These are phyloP conservation scores for Sarcodon sp. DNA, from an alignment of 768 basidiomycete species.

Conservation along the genomic window DNA sequence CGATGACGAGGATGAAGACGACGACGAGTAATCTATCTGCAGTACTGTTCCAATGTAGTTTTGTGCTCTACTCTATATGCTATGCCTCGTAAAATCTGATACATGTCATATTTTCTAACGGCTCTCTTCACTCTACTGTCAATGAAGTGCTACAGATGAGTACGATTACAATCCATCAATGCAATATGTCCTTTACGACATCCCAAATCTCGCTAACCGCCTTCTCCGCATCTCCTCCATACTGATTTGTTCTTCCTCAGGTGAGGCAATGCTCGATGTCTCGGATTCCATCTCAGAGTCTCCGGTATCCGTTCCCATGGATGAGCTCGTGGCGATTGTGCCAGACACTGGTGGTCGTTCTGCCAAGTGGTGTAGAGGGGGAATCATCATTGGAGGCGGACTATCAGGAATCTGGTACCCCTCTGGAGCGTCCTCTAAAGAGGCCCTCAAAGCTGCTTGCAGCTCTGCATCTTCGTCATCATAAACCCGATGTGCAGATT, in stretches of 20 bases:
- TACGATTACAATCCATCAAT: too few relatives aligned
- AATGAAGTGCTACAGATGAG: too few relatives aligned
- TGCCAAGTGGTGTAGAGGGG: not conserved
- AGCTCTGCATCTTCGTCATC: slow-evolving; percentile 84
- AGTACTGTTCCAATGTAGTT: not conserved
- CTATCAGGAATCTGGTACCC: slow-evolving; percentile 27
- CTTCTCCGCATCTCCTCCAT: slow-evolving; percentile 58
- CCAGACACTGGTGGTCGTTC: too few relatives aligned
- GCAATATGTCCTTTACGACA: slow-evolving; percentile 9
- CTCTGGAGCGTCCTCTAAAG: slow-evolving; percentile 50
- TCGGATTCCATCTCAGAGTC: not conserved
- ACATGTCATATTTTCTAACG: too few relatives aligned
- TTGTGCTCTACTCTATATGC: too few relatives aligned
- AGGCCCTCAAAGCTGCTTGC: slow-evolving; percentile 80
- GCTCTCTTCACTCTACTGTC: too few relatives aligned
- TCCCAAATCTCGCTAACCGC: slow-evolving; percentile 53
- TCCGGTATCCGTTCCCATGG: too few relatives aligned
- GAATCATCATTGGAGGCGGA: slow-evolving; percentile 5
- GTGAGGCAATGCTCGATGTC: not conserved
- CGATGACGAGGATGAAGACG: slow-evolving; percentile 60
- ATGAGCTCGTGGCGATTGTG: too few relatives aligned
- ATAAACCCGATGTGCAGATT: slow-evolving; percentile 33
- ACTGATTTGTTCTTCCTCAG: slow-evolving; percentile 24
- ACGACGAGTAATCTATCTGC: slow-evolving; percentile 13
- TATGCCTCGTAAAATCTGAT: too few relatives aligned